phyloP scores from a whole-genome alignment of 2,329 filamentous ascomycete species.

The Penicillium polonicum region DNA sequence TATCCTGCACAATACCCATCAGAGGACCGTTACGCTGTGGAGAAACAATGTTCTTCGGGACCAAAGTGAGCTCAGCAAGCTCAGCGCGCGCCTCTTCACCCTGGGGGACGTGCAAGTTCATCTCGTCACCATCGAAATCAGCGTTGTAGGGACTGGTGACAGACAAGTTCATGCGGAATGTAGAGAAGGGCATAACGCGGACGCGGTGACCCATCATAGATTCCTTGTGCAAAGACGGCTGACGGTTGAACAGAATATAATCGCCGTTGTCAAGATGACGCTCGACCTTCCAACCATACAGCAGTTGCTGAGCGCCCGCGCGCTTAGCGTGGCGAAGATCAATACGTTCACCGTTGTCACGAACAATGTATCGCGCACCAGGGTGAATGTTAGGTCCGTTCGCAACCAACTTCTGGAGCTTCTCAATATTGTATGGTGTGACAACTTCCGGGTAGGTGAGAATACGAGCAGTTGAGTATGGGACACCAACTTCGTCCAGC shows the following conservation, averaged over 20 bases:
- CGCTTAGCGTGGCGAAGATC: slow-evolving; percentile 92
- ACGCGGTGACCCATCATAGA: slow-evolving; percentile 99
- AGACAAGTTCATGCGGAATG: slow-evolving; percentile 94
- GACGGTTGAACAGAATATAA: slow-evolving; percentile 99
- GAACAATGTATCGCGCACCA: slow-evolving; percentile 93
- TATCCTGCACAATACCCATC: slow-evolving; percentile 99
- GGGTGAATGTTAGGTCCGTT: slow-evolving; percentile 95
- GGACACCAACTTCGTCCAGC: slow-evolving; percentile 95
- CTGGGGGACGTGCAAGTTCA: slow-evolving; percentile 99
- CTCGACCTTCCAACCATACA: slow-evolving; percentile 99
- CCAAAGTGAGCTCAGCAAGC: slow-evolving; percentile 89
- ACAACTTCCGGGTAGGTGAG: slow-evolving; percentile 97
- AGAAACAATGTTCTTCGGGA: slow-evolving; percentile 98
- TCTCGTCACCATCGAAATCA: slow-evolving; percentile 99
- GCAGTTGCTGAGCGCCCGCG: slow-evolving; percentile 73
- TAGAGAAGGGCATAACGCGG: slow-evolving; percentile 97
- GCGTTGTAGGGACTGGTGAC: slow-evolving; percentile 99
- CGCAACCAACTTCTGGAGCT: slow-evolving; percentile 81
- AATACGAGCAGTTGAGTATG: slow-evolving; percentile 85
- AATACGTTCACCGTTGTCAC: slow-evolving; percentile 88
- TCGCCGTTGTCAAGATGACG: slow-evolving; percentile 94
- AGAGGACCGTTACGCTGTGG: slow-evolving; percentile 94
- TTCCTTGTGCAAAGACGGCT: slow-evolving; percentile 98
- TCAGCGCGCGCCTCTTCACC: slow-evolving; percentile 96
- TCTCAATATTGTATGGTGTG: slow-evolving; percentile 95